Conservation (phyloP, 495 filamentous ascomycete species). For the Talaromyces borbonicus region DNA sequence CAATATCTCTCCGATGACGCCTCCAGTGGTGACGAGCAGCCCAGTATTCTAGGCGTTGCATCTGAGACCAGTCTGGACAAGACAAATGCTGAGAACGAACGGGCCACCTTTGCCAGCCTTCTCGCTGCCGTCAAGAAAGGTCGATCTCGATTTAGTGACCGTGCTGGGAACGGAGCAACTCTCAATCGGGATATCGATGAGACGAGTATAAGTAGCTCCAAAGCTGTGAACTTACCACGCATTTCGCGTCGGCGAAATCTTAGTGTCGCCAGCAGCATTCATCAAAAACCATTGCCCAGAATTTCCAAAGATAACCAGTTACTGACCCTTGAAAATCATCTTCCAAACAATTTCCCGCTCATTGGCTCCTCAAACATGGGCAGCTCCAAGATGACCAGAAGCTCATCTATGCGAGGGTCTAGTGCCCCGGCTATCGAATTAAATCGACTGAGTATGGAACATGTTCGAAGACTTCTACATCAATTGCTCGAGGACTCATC, state of each 20-base stretch:
- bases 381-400: slow-evolving; percentile 58
- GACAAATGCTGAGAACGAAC: slow-evolving; percentile 44
- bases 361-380: slow-evolving; percentile 21
- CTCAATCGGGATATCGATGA: slow-evolving; percentile 53
- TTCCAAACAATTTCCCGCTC: slow-evolving; percentile 13
- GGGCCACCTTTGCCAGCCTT: slow-evolving; percentile 41
- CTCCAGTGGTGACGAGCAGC: slow-evolving; percentile 84
- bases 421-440: slow-evolving; percentile 68
- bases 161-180: slow-evolving; percentile 50
- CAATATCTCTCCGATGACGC: slow-evolving; percentile 93
- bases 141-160: slow-evolving; percentile 62
- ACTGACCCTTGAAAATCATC: slow-evolving; percentile 20
- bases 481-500: slow-evolving; percentile 71
- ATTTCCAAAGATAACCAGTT: slow-evolving; percentile 33
- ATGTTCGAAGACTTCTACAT: slow-evolving; percentile 72
- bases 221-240: slow-evolving; percentile 41
- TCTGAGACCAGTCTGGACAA: slow-evolving; percentile 39
- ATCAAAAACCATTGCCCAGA: slow-evolving; percentile 60
- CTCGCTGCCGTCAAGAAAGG: slow-evolving; percentile 62
- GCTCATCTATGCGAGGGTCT: slow-evolving; percentile 73
- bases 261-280: slow-evolving; percentile 61
- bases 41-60: slow-evolving; percentile 73
- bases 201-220: slow-evolving; percentile 47
- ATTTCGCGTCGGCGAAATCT: slow-evolving; percentile 60
- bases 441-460: slow-evolving; percentile 75